phyloP scores from a whole-genome alignment of 257 asterid species.

The Nicotiana knightiana region DNA sequence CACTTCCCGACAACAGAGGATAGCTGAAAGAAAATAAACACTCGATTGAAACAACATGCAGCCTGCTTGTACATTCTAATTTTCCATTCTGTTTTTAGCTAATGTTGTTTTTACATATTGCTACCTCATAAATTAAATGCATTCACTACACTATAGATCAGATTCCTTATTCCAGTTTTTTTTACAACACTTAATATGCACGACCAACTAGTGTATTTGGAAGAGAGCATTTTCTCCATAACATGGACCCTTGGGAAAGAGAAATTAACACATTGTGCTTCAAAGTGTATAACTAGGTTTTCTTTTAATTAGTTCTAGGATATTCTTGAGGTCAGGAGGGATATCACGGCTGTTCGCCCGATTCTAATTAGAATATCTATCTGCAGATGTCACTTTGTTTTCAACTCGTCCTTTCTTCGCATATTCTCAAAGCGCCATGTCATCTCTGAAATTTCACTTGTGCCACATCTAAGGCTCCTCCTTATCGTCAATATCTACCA shows the following conservation, averaged over 20 bases:
- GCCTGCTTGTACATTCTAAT: not conserved
- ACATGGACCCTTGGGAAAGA: too few species aligned
- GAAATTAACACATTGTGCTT: not conserved
- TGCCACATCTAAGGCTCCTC: not conserved
- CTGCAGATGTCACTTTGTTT: not conserved
- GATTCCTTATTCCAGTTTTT: not conserved
- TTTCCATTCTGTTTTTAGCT: not conserved
- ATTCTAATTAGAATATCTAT: not conserved
- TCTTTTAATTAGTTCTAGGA: not conserved
- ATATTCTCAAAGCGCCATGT: not conserved
- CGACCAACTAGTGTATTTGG: not conserved
- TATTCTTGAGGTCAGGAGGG: not conserved
- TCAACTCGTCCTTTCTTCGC: not conserved
- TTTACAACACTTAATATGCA: not conserved
- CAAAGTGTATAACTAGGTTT: not conserved
- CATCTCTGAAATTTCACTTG: constrained; percentile 4
- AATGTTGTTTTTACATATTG: not conserved
- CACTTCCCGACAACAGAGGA: not conserved
- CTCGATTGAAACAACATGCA: not conserved
- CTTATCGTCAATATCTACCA: not conserved
- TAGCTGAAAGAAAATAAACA: not conserved
- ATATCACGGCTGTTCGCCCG: not conserved
- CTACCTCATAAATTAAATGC: not conserved
- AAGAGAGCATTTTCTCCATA: too few species aligned
- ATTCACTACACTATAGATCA: not conserved